Evolutionary conservation across 352 stramenopile species (phyloP).

Genomic region (Halophytophthora polymorphica): DNA sequence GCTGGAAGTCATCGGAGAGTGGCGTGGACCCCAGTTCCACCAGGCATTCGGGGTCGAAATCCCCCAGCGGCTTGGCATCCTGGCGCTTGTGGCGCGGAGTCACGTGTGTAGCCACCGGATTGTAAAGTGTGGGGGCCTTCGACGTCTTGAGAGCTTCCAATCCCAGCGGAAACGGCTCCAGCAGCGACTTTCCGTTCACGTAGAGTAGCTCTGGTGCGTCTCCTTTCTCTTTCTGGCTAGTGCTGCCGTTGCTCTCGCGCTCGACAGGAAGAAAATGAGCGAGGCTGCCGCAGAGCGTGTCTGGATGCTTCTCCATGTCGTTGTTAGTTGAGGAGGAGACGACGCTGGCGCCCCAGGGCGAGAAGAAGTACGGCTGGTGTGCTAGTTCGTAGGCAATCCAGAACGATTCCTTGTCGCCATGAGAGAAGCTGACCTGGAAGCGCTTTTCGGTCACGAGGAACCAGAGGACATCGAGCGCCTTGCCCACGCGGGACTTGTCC

Average conservation of each 20-base stretch:
- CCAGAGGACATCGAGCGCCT: constrained; percentile 1
- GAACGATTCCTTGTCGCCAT: constrained; percentile 20
- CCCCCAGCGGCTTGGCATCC: neutral
- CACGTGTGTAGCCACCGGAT: constrained; percentile 29
- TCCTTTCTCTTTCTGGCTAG: neutral
- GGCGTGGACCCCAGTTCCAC: constrained; percentile 19
- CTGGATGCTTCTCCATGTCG: constrained; percentile 8
- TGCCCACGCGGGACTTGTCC: constrained; percentile 9
- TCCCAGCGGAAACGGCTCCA: constrained; percentile 31
- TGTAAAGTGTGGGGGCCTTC: constrained; percentile 19
- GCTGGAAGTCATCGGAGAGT: constrained; percentile 14
- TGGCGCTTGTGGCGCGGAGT: constrained; percentile 25
- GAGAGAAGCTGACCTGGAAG: constrained; percentile 4
- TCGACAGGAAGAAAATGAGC: constrained; percentile 9
- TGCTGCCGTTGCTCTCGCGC: neutral
- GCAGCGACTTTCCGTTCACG: constrained; percentile 38
- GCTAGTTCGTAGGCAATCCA: constrained; percentile 18
- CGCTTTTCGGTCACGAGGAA: constrained; percentile 1
- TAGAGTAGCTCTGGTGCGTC: constrained; percentile 32
- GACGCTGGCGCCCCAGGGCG: constrained; percentile 11
- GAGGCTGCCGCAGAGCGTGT: constrained; percentile 18
- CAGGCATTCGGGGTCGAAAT: constrained; percentile 22
- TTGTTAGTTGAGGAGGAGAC: constrained; percentile 11
- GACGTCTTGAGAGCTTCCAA: constrained; percentile 12
- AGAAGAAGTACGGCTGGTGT: constrained; percentile 13